Evolutionary conservation across 2,329 filamentous ascomycete genomes (phyloP), one percentile per base, ranked within the genome.

Genomic region (Decorospora gaudefroyi): DNA sequence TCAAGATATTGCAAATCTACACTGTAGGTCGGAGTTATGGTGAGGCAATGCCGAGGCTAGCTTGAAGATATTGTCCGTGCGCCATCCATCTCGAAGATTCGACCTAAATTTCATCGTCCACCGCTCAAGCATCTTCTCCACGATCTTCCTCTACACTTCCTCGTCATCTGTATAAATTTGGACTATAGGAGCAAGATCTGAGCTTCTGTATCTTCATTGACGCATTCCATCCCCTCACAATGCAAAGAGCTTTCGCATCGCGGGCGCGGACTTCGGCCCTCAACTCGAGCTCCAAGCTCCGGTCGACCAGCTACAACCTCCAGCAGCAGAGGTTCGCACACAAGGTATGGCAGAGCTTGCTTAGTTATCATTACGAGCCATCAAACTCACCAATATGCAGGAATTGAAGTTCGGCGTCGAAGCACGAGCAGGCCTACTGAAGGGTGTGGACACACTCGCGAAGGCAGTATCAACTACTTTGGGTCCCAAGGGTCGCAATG

Each of bases 341-440:
- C 83, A 97, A 97, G 89, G 90, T 95, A 80, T 35, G 78, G 3
- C 22, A 25, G 25, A 35, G 3, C 12, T 6, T 64, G 7, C 19
- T 9, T 5, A 9, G n/a, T n/a, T 9, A 35, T 37, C 12, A 8
- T n/a, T 6, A 12, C 12, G 11, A 32, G 12, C 27, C 4, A 36
- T 17, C 35, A 30, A 49, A 26, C 43, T 49, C 35, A 38, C 21
- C 47, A 15, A 10, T 10, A 39, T 31, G 29, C 19, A 96, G 90
- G 93, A 99, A 74, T 83, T 99, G 72, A 97, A 96, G 79, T 99
- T 99, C 61, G 93, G 93, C 68, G 92, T 97, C 56, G 93, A 99
- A 73, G 93, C 79, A 64, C 87, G 93, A 71, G 90, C 91, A 66
- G 74, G 90, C 62, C 85, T 99, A 54, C 83, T 99, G 59, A 85